Base-by-base conservation (phyloP, 495 filamentous ascomycete species). In the Lineolata rhizophorae region DNA sequence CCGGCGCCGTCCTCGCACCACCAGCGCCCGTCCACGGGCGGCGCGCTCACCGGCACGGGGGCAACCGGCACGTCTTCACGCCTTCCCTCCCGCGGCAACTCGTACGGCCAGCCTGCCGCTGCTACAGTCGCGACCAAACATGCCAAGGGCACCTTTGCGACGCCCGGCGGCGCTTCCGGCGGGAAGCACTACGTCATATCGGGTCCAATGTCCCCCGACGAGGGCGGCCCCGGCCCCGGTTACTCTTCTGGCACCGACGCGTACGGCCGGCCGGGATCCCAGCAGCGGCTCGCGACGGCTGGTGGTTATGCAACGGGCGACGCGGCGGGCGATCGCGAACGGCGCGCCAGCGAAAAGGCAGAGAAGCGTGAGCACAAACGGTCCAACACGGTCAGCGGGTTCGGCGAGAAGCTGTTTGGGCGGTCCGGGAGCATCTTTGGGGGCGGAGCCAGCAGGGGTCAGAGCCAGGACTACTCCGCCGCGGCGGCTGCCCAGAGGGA, bases 91-190 rank as follows among this genome's bases (percentile, higher is more conserved):
- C 64, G 82, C 38, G 75, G 77, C 31, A 62, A 62, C 34, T 90
- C 80, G 31, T 94, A 97, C 49, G 76, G 77, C 40, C 78, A 81
- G 53, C 85, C 87, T 28, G 69, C 76, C 43, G 79, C 79, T 34
- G 83, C 87, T 19, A 74, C 78, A 37, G 69, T 94, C 41, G 82
- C 80, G 33, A 72, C 75, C 48, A 84, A 82, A 24, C 93, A 90
- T 58, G 85, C 70, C 21, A 76, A 93, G 53, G n/a, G n/a, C n/a
- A n/a, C n/a, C n/a, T n/a, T n/a, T n/a, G n/a, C n/a, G n/a, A n/a
- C n/a, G n/a, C n/a, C n/a, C n/a, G n/a, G n/a, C n/a, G n/a, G n/a
- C n/a, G n/a, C n/a, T 22, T 18, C 12, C 25, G 5, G 65, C 40
- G 55, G 60, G 11, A 80, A 74, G 48, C 67, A 69, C 36, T 91